phyloP scores from a whole-genome alignment of 305 asterid species.

The Fraxinus paxiana region DNA sequence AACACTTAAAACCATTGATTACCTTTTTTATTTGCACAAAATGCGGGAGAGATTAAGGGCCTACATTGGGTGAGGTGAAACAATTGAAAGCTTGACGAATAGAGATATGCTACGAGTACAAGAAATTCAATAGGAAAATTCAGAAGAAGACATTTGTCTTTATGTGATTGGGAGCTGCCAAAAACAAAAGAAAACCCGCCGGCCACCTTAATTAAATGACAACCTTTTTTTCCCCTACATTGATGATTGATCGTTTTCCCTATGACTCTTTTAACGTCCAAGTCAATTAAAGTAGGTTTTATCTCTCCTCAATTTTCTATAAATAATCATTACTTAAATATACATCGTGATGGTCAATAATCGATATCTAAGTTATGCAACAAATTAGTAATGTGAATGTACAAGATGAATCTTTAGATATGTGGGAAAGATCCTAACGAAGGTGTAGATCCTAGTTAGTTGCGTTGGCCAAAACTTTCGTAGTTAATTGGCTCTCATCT shows the following conservation, averaged over 20 bases:
- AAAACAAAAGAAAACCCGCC: too few species aligned
- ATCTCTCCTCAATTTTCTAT: background rate
- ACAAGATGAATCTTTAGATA: background rate
- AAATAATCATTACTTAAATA: background rate
- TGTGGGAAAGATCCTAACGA: background rate
- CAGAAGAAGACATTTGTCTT: too few species aligned
- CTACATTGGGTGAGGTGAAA: background rate
- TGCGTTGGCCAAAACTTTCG: background rate
- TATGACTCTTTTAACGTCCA: background rate
- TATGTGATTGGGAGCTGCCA: too few species aligned
- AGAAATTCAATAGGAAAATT: too few species aligned
- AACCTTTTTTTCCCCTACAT: too few species aligned
- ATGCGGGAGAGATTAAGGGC: background rate
- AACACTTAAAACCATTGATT: background rate
- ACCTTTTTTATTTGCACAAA: background rate
- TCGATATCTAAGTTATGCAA: background rate
- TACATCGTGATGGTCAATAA: background rate
- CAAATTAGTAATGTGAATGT: background rate
- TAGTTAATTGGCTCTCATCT: background rate
- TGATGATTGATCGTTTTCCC: background rate
- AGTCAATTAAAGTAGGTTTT: background rate
- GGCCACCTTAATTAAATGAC: too few species aligned
- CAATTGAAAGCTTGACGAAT: background rate
- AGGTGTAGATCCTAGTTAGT: background rate
- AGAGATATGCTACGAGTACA: too few species aligned